These are phyloP conservation scores for Neurospora intermedia DNA, from an alignment of 495 filamentous ascomycete species.

Conservation along the genomic window DNA sequence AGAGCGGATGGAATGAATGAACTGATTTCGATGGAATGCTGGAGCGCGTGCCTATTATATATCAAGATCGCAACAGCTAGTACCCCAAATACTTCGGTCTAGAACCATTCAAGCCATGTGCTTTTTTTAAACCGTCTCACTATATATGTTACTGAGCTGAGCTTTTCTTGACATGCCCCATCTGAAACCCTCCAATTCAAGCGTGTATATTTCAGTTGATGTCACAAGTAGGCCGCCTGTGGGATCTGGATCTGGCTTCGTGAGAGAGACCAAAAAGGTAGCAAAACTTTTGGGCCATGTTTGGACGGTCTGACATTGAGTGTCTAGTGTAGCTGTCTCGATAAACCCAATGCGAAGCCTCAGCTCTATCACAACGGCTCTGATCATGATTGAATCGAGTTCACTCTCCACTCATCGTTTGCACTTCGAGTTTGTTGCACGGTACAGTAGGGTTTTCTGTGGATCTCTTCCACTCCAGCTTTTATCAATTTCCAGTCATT, in stretches of 20 bases:
- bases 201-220: background rate
- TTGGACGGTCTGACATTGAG: background rate
- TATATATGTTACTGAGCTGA: background rate
- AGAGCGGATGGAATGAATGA: background rate
- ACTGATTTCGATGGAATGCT: background rate
- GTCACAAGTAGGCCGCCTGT: background rate
- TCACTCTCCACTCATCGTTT: background rate
- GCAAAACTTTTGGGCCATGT: background rate
- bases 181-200: background rate
- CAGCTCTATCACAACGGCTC: background rate
- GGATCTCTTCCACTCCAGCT: background rate
- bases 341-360: background rate
- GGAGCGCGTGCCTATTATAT: background rate
- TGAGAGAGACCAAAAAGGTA: background rate
- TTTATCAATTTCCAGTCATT: background rate
- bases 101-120: background rate
- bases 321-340: background rate
- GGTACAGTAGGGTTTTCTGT: background rate
- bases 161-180: background rate
- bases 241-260: background rate
- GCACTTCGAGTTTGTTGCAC: background rate
- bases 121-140: background rate
- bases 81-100: background rate
- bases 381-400: background rate
- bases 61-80: background rate